phyloP scores from a whole-genome alignment of 768 basidiomycete genomes.

The Dioszegia hungarica region DNA sequence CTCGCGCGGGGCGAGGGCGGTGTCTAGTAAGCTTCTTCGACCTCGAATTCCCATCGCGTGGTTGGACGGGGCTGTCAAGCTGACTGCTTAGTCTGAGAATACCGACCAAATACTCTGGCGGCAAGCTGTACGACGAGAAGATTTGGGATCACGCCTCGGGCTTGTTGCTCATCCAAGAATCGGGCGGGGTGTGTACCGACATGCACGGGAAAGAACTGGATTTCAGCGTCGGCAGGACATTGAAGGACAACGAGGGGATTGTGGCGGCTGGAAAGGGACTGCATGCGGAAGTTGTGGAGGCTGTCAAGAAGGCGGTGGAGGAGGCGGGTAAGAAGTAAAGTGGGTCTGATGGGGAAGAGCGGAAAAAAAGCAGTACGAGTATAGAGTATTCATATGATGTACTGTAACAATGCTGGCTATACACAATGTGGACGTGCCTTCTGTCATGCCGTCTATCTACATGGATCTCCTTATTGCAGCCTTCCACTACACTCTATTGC shows the following conservation, averaged over 20 bases:
- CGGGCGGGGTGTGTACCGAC: slow-evolving; percentile 83
- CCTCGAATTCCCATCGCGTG: too few species aligned
- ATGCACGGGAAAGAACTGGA: slow-evolving; percentile 71
- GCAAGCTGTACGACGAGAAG: slow-evolving; percentile 76
- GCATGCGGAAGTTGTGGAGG: slow-evolving; percentile 66
- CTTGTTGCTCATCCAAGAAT: slow-evolving; percentile 74
- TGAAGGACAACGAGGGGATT: slow-evolving; percentile 82
- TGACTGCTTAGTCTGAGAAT: slow-evolving; percentile 47
- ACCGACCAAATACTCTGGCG: slow-evolving; percentile 49
- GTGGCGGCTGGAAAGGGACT: slow-evolving; percentile 72
- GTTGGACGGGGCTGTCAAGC: too few species aligned
- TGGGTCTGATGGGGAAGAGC: too few species aligned
- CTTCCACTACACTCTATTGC: neutral
- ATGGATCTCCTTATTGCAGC: neutral
- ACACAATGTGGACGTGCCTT: too few species aligned
- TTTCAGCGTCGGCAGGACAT: slow-evolving; percentile 78
- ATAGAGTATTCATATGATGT: too few species aligned
- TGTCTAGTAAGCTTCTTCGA: slow-evolving; percentile 39
- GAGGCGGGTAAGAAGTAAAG: slow-evolving; percentile 31
- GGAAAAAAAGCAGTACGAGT: too few species aligned
- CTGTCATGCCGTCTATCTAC: too few species aligned
- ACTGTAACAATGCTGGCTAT: too few species aligned
- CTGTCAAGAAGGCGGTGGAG: slow-evolving; percentile 61
- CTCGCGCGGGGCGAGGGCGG: slow-evolving; percentile 79
- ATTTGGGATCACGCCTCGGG: slow-evolving; percentile 99